Percentiles rank a stretch among this genome's conserved stretches.
Conservation (phyloP, 108 stramenopile species). For the Seminavis robusta region DNA sequence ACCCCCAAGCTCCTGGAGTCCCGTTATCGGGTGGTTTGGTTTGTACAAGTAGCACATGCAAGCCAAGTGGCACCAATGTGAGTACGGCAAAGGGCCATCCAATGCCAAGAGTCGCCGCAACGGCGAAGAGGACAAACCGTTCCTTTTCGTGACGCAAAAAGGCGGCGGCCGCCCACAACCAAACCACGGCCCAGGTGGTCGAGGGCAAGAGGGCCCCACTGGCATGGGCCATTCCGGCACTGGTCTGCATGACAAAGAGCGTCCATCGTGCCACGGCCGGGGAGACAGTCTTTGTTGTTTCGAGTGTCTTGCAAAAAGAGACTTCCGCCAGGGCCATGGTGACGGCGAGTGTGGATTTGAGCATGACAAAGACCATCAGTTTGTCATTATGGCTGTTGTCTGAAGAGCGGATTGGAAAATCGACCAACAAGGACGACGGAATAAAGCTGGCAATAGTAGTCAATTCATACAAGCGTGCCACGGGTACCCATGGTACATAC, state of each 20-base stretch:
- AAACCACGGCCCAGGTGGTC: slow-evolving; percentile 56
- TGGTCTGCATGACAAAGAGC: slow-evolving; percentile 47
- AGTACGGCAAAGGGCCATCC: slow-evolving; percentile 98
- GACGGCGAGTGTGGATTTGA: slow-evolving; percentile 44
- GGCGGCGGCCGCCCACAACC: slow-evolving; percentile 34
- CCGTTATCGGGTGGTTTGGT: not conserved
- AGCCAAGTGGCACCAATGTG: slow-evolving; percentile 86
- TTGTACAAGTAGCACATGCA: slow-evolving; percentile 56
- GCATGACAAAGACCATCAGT: slow-evolving; percentile 36
- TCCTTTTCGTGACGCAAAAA: slow-evolving; percentile 42
- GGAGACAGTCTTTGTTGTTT: not conserved
- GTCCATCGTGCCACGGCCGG: slow-evolving; percentile 19
- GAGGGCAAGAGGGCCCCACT: slow-evolving; percentile 84
- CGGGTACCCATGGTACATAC: too few species aligned
- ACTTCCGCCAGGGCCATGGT: slow-evolving; percentile 35
- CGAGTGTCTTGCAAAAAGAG: slow-evolving; percentile 17
- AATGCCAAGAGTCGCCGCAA: slow-evolving; percentile 73
- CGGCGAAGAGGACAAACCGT: slow-evolving; percentile 56
- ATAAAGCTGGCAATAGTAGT: slow-evolving; percentile 10
- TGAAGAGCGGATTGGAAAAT: not conserved
- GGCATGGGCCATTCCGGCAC: slow-evolving; percentile 82
- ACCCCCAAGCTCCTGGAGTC: not conserved
- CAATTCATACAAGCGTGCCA: slow-evolving; percentile 20
- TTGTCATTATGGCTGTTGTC: slow-evolving; percentile 23
- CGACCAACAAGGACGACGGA: slow-evolving; percentile 6